These are phyloP conservation scores for Trichoderma hamatum DNA, from an alignment of 2,329 filamentous ascomycete genomes.

Conservation along the genomic window DNA sequence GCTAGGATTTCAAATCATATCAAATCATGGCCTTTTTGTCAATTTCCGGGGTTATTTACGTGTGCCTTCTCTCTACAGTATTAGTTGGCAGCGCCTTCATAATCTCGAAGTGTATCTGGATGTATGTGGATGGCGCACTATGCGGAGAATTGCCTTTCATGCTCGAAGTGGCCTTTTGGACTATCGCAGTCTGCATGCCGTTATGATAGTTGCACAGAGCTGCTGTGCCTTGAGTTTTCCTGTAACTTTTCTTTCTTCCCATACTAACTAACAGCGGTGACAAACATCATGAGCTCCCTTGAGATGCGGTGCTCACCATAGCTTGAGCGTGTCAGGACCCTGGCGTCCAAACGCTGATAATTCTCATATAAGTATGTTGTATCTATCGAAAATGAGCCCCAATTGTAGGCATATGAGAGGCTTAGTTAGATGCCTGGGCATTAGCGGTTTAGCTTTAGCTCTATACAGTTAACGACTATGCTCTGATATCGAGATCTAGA, in stretches of 20 bases:
- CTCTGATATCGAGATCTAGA: background rate
- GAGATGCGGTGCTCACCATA: too few relatives aligned
- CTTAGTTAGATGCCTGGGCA: too few relatives aligned
- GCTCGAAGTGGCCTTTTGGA: background rate
- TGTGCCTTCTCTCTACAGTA: background rate
- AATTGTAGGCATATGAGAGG: too few relatives aligned
- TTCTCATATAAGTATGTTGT: background rate
- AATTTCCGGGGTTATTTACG: background rate
- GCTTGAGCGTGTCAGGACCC: too few relatives aligned
- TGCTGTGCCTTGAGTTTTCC: too few relatives aligned
- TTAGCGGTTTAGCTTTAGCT: too few relatives aligned
- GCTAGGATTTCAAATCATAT: background rate
- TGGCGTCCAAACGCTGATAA: too few relatives aligned
- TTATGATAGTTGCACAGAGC: too few relatives aligned
- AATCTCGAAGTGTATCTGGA: background rate
- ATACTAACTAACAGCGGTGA: too few relatives aligned
- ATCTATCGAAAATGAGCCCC: background rate
- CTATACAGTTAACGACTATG: background rate
- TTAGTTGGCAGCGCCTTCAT: background rate
- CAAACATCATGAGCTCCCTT: too few relatives aligned
- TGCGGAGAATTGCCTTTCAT: background rate
- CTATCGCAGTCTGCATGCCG: background rate
- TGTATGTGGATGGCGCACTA: background rate
- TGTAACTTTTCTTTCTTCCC: too few relatives aligned
- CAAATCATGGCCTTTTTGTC: background rate